Evolutionary conservation across 1,284 basidiomycete species (phyloP).

Genomic region (Wallemia mellicola): DNA sequence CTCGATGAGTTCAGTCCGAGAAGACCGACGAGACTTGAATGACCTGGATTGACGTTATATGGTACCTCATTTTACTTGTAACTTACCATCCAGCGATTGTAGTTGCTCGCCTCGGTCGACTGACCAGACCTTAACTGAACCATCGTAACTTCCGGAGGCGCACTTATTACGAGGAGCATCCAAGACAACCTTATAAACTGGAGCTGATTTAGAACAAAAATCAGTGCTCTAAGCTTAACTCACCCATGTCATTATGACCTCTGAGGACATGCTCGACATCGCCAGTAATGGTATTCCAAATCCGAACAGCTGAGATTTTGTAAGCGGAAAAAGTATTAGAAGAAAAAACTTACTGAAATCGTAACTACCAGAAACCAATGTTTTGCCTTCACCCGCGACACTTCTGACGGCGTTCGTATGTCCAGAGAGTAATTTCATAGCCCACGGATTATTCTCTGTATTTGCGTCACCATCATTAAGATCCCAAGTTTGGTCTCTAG

Average conservation of each 20-base stretch:
- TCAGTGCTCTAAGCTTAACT: conserved; percentile 5
- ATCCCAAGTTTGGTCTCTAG: conserved; percentile 39
- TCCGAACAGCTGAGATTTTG: conserved; percentile 28
- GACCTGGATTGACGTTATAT: conserved; percentile 9
- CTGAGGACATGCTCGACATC: conserved; percentile 44
- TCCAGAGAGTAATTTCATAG: conserved; percentile 49
- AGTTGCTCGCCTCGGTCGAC: conserved; percentile 45
- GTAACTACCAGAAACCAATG: conserved; percentile 77
- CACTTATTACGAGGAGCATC: conserved; percentile 56
- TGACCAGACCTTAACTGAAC: conserved; percentile 77
- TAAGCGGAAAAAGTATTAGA: too few relatives aligned
- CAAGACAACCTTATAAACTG: conserved; percentile 71
- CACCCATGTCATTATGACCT: conserved; percentile 75
- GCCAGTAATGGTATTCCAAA: conserved; percentile 82
- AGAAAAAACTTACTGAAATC: conserved; percentile 36
- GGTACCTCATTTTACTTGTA: neutral
- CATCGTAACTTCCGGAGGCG: conserved; percentile 85
- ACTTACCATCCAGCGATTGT: conserved; percentile 26
- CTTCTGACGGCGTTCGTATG: conserved; percentile 74
- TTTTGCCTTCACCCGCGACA: conserved; percentile 60
- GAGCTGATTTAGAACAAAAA: conserved; percentile 4
- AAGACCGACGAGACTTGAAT: conserved; percentile 12
- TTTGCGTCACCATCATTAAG: conserved; percentile 10
- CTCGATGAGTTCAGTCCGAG: conserved; percentile 36
- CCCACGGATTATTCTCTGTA: conserved; percentile 56